phyloP scores from a whole-genome alignment of 2,329 filamentous ascomycete genomes.

The Diaporthe ilicicola region DNA sequence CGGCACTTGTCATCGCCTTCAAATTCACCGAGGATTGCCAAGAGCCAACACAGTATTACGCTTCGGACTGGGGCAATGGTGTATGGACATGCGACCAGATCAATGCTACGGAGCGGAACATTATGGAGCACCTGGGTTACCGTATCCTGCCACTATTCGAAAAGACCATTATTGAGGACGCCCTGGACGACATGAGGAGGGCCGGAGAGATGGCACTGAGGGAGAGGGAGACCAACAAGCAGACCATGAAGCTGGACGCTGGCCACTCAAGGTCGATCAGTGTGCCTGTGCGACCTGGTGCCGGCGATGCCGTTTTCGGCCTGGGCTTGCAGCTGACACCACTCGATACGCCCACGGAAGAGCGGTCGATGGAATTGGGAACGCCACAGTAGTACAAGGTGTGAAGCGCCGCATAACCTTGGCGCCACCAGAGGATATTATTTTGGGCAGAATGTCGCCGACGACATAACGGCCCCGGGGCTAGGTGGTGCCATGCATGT shows the following conservation, averaged over 20 bases:
- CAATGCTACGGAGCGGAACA: conserved; percentile 69
- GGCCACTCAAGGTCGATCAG: conserved; percentile 49
- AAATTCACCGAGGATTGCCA: conserved; percentile 72
- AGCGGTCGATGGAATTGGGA: conserved; percentile 26
- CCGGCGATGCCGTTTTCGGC: conserved; percentile 49
- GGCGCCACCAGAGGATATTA: neutral
- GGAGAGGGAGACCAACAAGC: conserved; percentile 26
- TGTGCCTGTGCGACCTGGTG: conserved; percentile 31
- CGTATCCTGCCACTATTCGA: conserved; percentile 69
- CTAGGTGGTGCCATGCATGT: neutral
- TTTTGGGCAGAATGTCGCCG: neutral
- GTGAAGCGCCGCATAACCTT: neutral
- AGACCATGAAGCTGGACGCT: conserved; percentile 18
- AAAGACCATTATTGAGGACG: conserved; percentile 64
- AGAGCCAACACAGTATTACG: conserved; percentile 62
- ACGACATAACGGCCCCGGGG: neutral
- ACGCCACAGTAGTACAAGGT: conserved; percentile 16
- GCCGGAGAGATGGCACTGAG: conserved; percentile 49
- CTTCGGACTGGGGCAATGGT: conserved; percentile 60
- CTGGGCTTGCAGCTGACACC: conserved; percentile 52
- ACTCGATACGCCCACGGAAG: conserved; percentile 48
- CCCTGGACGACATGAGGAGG: conserved; percentile 70
- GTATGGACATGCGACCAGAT: conserved; percentile 70
- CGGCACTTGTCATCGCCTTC: conserved; percentile 68
- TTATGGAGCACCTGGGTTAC: conserved; percentile 72